Base-by-base conservation (phyloP, 805 yeast species). In the Ogataea kodamae region DNA sequence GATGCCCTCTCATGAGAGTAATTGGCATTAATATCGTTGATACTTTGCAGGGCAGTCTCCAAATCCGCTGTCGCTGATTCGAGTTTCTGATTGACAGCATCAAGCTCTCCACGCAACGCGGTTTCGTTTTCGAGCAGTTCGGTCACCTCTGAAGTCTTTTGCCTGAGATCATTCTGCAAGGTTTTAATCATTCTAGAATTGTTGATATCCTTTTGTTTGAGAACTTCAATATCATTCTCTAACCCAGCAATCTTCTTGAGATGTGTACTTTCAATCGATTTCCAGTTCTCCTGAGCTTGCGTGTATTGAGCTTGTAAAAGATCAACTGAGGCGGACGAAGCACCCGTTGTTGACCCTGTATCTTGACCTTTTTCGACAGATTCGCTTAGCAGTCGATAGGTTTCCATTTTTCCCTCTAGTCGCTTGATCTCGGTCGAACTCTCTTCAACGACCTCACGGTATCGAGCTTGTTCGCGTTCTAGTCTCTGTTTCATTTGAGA, bases 241-340 rank as follows among this genome's bases (percentile, higher is more conserved):
- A 70, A 44, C 10, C 47, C 37, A 4, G 71, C 54, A 12, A 79
- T 65, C 37, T 71, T 72, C 6, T 61, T 55, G 40, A 68, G 62
- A 39, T 87, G 65, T 3, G 76, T 67, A 23, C 81, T 71, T 56
- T 92, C 97, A 25, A 87, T 78, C 12, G 77, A 64, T 37, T 81
- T 79, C 95, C 96, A 86, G 54, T 81, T 85, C 43, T 80, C 86
- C 37, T 81, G 81, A 0, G 90, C 82, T 10, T 78, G 70, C 6
- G 83, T 72, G 45, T 84, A 81, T 54, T 88, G 92, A 3, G 74
- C 63, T 49, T 82, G 88, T 13, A 85, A 51, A 10, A 70, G 61
- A 44, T 79, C 77, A 9, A 40, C 43, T 4, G 56, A 39, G 3
- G 37, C 25, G 4, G 47, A 35, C 3, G 46, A 39, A 15, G 29